Percentiles rank a stretch among this genome's conserved stretches.
Evolutionary conservation across 345 rosid genomes (phyloP).

Genomic region (Salix brachista): DNA sequence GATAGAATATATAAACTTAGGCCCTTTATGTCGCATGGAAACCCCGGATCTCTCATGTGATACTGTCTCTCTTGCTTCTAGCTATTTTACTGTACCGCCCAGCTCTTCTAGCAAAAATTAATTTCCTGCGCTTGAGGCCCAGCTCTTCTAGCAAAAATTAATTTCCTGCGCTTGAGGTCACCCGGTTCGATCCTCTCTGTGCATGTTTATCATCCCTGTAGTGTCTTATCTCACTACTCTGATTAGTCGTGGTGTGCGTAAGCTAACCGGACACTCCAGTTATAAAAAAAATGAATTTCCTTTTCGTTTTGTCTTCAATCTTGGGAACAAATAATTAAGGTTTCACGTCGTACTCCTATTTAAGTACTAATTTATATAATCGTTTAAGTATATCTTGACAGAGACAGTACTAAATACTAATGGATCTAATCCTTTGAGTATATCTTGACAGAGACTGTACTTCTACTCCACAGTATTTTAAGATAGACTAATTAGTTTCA

Average conservation of each 20-base stretch:
- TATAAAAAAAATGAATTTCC: not conserved
- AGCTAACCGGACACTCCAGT: no score
- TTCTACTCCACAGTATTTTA: no score
- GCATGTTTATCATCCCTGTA: accelerated
- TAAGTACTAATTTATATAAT: no score
- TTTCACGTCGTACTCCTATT: no score
- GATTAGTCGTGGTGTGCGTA: no score
- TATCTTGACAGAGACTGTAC: no score
- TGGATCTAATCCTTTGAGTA: no score
- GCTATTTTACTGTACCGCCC: not conserved
- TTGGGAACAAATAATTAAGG: conserved; percentile 3
- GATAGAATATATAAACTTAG: not conserved
- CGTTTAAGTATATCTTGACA: no score
- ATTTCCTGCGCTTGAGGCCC: not conserved
- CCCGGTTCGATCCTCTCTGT: no score
- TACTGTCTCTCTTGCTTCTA: conserved; percentile 2
- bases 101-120: not conserved
- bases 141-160: not conserved
- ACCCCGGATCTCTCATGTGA: conserved; percentile 12
- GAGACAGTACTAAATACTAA: no score
- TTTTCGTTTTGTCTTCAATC: not conserved
- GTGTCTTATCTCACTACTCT: no score
- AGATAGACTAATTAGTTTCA: no score
- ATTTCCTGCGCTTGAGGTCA: not conserved
- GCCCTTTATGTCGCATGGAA: not conserved